These are phyloP conservation scores for Phlebiopsis flavidoalba DNA, from an alignment of 768 basidiomycete genomes.

Conservation along the genomic window DNA sequence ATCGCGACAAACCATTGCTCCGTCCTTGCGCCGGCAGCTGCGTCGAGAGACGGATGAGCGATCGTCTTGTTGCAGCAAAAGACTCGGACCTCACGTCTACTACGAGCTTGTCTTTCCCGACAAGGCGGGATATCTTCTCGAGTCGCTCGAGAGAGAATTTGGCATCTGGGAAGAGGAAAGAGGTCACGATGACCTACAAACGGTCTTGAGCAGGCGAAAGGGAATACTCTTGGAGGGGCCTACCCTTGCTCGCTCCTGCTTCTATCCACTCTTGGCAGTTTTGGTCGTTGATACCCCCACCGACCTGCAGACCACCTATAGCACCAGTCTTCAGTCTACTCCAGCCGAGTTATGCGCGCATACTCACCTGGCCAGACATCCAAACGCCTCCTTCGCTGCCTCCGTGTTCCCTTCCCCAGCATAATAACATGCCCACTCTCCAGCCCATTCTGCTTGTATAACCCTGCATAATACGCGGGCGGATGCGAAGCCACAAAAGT, in stretches of 20 bases:
- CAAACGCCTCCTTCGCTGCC: slow-evolving; percentile 83
- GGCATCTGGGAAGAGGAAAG: slow-evolving; percentile 84
- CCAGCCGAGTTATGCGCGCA: neutral
- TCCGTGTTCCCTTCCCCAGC: slow-evolving; percentile 81
- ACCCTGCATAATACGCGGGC: slow-evolving; percentile 69
- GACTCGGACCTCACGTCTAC: slow-evolving; percentile 83
- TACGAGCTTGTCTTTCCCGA: slow-evolving; percentile 85
- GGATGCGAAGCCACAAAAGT: slow-evolving; percentile 89
- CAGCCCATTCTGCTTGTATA: slow-evolving; percentile 68
- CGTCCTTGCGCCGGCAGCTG: slow-evolving; percentile 77
- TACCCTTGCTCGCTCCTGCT: slow-evolving; percentile 87
- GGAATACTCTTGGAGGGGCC: slow-evolving; percentile 11
- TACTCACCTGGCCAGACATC: slow-evolving; percentile 72
- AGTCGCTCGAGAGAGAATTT: slow-evolving; percentile 76
- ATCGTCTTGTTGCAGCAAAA: neutral
- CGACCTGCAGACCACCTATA: slow-evolving; percentile 79
- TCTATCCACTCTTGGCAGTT: slow-evolving; percentile 87
- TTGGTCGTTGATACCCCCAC: slow-evolving; percentile 81
- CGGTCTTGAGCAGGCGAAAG: neutral
- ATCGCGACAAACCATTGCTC: slow-evolving; percentile 92
- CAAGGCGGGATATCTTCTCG: slow-evolving; percentile 47
- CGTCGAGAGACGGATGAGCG: neutral
- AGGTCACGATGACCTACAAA: slow-evolving; percentile 91
- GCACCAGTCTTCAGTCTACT: neutral
- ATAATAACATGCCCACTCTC: slow-evolving; percentile 95